Base-by-base conservation (phyloP, 345 rosid species). In the Excoecaria agallocha region DNA sequence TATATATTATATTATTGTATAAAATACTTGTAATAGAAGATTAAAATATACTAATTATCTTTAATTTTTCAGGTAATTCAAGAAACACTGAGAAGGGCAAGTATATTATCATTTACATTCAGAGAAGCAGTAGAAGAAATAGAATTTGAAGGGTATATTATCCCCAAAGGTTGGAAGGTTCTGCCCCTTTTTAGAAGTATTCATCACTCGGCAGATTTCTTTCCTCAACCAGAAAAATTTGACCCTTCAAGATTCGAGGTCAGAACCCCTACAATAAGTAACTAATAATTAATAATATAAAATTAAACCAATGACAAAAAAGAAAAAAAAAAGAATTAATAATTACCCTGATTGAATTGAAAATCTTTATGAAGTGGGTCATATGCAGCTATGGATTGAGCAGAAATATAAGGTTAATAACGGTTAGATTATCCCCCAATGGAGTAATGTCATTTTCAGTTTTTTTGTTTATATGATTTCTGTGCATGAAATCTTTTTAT, bases 161-260 rank as follows among this genome's bases (percentile, higher is more conserved):
- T 94, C 82, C 98, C 98, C 17, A 89, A 81, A 81, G 97, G 98
- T 48, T 94, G 98, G 98, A 94, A 94, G 78, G 93, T 94, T 73
- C 91, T 94, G 67, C 98, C 97, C 65, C 97, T 94, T 78, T 94
- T 94, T 74, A 83, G 98, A 74, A 86, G 73, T 83, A 89, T 94
- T 66, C 98, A 94, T 82, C 97, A 94, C 72, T 85, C 81, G 52
- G 79, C 91, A 8, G 87, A 90, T 61, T 82, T 83, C 74, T 93
- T 87, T 75, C 96, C 97, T 59, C 85, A 86, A 19, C 98, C 97
- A 2, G 86, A 89, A 12, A 91, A 84, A 72, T 93, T 93, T 60
- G 96, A 93, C 68, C 97, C 98, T 62, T 90, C 96, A 0, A 87
- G 98, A 81, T 93, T 93, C 80, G 86, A 93, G 97, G 98, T 93